Base-by-base conservation (phyloP, 352 stramenopile genomes). In the Pythium vanterpoolii region DNA sequence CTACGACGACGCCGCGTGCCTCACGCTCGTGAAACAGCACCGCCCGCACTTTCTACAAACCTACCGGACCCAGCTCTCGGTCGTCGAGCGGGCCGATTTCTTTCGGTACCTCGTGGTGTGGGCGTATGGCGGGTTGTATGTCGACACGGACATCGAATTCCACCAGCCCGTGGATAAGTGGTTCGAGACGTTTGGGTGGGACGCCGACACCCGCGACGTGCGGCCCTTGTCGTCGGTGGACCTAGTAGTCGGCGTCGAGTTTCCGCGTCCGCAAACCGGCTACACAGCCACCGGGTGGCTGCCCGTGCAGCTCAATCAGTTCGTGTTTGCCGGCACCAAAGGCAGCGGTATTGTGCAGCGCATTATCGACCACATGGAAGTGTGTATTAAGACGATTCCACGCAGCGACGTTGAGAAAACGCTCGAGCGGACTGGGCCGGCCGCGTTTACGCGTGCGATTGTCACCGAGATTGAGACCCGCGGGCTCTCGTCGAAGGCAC, bases 361-460 rank as follows among this genome's bases (percentile, higher is more conserved):
- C 5, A 51, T 63, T 21, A 13, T 63, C 24, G 34, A 56, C 24
- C 36, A 57, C 28, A 51, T 63, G n/a, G 46, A 63, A 21, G 2
- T 33, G 8, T 51, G 34, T 30, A 31, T 63, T 9, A 18, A 4
- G 0, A 51, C 26, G 18, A 43, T 63, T 19, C 30, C 21, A 5
- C n/a, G 28, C 19, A 46, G 19, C 26, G 19, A 63, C 2, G 47
- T 63, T 5, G 56, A 63, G 36, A 40, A 24, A 16, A 63, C 47
- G 36, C 42, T 63, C 27, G 24, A 63, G 38, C 34, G 56, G 0
- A 63, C 56, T 5, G 56, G 56, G 6, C 56, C 56, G 2, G 56
- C 56, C 8, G 56, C 56, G 3, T 62, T 63, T 21, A 63, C 56
- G 19, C 46, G 47, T 13, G 46, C 56, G 38, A 63, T 63, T 23